Base-by-base conservation (phyloP, 352 stramenopile species). In the Phytopythium delawarense region DNA sequence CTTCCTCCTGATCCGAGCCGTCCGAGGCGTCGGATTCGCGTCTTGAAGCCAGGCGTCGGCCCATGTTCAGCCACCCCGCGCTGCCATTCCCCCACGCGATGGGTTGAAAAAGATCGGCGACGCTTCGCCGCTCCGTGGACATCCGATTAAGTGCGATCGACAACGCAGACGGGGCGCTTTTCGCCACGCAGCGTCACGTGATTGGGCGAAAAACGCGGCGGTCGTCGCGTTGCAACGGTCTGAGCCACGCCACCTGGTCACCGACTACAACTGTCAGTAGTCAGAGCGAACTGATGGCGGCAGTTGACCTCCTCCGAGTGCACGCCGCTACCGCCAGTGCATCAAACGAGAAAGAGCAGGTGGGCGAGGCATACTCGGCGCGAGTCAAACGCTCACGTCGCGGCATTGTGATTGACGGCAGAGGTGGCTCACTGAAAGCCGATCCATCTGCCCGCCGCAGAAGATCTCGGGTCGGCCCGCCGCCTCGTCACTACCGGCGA, bases 71-170 rank as follows among this genome's bases (percentile, higher is more conserved):
- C 16, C 35, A 11, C 35, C 39, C 13, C 30, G 7, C 42, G 20
- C 9, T 15, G 35, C 12, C 18, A 25, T 61, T 35, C 5, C n/a
- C 58, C 7, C 55, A 0, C 4, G 53, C 16, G 15, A 39, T 51
- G 35, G 34, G 20, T 59, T 59, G 53, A 48, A 59, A 46, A 59
- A 59, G 39, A 59, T 48, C 35, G 21, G 35, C 35, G 37, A 48
- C 39, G 54, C 4, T 39, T 50, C 21, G 16, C 54, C 18, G 2
- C 52, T 35, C 35, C 21, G 35, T 49, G 20, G 21, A 0, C 7
- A 6, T 39, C 37, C 54, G 54, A 1, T 40, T 16, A 59, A 50
- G 54, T 59, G 6, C 54, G 51, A 32, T 11, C n/a, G 7, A 2
- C 1, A 0, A 9, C n/a, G n/a, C 37, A 49, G 35, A 49, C 35